Conservation (phyloP, 2,329 filamentous ascomycete species). For the Fusarium veterinarium region DNA sequence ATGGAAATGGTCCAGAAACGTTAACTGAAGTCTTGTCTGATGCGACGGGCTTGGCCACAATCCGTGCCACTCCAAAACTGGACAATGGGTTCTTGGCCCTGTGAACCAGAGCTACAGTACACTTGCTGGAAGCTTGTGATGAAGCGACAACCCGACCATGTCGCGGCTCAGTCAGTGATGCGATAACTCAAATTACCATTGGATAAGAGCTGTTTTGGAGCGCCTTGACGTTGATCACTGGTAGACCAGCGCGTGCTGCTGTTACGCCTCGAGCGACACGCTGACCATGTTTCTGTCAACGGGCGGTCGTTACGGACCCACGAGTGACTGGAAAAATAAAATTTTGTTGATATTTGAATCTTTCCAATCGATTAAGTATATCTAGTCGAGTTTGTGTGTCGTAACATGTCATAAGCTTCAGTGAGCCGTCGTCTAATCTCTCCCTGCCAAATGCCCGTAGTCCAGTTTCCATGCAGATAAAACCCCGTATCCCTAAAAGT, state of each 20-base stretch:
- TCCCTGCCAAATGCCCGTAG: background rate
- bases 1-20: background rate
- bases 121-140: background rate
- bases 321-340: background rate
- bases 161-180: background rate
- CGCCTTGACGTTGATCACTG: background rate
- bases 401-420: conserved; percentile 2
- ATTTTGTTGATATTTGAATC: too few relatives aligned
- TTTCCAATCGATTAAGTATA: conserved; percentile 6
- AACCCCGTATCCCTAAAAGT: background rate
- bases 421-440: conserved; percentile 3
- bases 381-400: conserved; percentile 8
- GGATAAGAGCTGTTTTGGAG: too few relatives aligned
- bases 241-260: background rate
- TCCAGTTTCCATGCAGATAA: background rate
- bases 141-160: background rate
- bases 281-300: background rate
- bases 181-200: background rate
- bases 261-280: background rate
- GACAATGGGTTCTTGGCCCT: background rate
- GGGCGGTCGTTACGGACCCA: background rate
- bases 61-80: background rate
- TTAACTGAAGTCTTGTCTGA: background rate
- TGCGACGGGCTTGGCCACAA: background rate
- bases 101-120: background rate